Base-by-base conservation (phyloP, 345 rosid species). In the Brassica rapa region DNA sequence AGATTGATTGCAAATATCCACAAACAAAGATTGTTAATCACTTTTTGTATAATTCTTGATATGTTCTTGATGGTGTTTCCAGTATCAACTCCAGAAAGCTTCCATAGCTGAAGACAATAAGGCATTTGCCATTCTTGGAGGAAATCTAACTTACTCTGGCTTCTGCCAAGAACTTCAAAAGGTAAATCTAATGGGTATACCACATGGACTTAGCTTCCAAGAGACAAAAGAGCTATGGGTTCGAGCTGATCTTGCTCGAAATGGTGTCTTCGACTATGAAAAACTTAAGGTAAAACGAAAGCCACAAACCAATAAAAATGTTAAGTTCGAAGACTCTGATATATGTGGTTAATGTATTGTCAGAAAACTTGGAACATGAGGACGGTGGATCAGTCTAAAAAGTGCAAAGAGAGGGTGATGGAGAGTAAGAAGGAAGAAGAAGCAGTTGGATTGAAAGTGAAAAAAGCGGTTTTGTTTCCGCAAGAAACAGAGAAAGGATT, bases 401-500 rank as follows among this genome's bases (percentile, higher is more conserved):
- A 77, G n/a, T 76, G 77, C 49, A 57, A 41, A 67, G 84, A 75
- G 61, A 75, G 63, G 19, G 62, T 15, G 10, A 32, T 33, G 39
- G 39, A 33, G 39, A 33, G 39, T 46, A 12, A 12, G 27, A 61
- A 25, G 2, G 35, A 62, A 11, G 77, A 63, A 55, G 88, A 84
- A 81, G 82, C 85, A 8, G 78, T 91, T 11, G 97, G 97, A 75
- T 84, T 92, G 73, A 85, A 84, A 37, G 90, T 92, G 73, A 87
- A 91, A 70, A 87, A 86, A 81, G 98, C 97, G 6, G 83, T 82
- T 77, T 88, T 94, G 66, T 94, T 87, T 70, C 98, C 97, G 2
- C 83, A 83, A 37, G 98, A 94, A 87, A 97, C 84, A 70, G 98
- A 94, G 86, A 91, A 83, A 80, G 97, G 97, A 74, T 82, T 79